Percentiles rank a stretch among this genome's conserved stretches.
Conservation (phyloP, 176 grass and related monocot genomes). For the Oryza meridionalis region DNA sequence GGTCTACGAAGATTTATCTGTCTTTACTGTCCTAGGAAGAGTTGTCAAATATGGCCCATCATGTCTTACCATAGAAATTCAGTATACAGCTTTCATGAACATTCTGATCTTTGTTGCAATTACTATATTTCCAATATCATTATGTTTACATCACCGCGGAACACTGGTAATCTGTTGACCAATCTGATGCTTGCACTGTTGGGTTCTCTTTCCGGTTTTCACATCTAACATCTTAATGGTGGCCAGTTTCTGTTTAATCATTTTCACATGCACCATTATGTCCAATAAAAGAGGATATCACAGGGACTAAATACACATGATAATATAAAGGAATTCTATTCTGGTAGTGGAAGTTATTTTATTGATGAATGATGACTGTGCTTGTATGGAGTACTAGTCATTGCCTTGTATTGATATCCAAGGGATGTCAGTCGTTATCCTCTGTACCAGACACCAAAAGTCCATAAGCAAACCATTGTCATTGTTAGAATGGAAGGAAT, state of each 20-base stretch:
- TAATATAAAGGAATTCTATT: not conserved
- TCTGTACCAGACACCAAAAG: not conserved
- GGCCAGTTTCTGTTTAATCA: not conserved
- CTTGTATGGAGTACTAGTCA: not conserved
- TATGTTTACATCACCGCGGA: too few species aligned
- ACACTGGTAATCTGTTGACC: too few species aligned
- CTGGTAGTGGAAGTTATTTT: not conserved
- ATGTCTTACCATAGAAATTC: too few species aligned
- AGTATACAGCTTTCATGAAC: too few species aligned
- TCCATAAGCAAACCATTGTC: not conserved
- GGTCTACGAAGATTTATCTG: too few species aligned
- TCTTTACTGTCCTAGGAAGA: too few species aligned
- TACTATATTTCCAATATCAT: too few species aligned
- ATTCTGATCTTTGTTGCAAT: too few species aligned
- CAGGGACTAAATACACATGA: not conserved
- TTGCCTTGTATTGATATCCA: constrained; percentile 10
- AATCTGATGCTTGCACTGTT: too few species aligned
- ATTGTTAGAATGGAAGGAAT: not conserved
- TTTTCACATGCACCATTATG: constrained; percentile 1
- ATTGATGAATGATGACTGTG: not conserved
- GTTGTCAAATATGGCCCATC: too few species aligned
- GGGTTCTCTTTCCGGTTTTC: too few species aligned
- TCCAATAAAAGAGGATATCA: constrained; percentile 4
- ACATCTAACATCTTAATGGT: not conserved
- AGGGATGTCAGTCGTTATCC: constrained; percentile 13